These are phyloP conservation scores for Flaveria ramosissima DNA, from an alignment of 129 eudicot species.

Conservation along the genomic window DNA sequence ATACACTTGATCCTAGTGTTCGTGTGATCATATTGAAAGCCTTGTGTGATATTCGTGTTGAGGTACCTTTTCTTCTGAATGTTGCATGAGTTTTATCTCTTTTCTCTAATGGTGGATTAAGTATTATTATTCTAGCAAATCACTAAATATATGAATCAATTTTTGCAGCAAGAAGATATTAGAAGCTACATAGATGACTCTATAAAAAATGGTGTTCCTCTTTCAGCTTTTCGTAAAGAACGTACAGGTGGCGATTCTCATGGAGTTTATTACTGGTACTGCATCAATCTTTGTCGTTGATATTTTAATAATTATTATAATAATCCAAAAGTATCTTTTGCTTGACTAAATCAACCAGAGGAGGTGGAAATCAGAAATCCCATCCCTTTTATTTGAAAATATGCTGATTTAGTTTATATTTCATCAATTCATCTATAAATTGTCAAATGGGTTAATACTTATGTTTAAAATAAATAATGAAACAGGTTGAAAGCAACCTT, in stretches of 20 bases:
- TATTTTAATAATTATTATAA: constrained; percentile 10
- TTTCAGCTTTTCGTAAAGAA: constrained; percentile 85
- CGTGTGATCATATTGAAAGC: constrained; percentile 93
- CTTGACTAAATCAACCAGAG: neutral
- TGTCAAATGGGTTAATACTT: neutral
- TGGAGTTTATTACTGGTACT: constrained; percentile 91
- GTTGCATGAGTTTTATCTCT: neutral
- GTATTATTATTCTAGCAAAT: constrained; percentile 1
- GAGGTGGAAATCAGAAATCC: neutral
- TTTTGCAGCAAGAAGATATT: constrained; percentile 95
- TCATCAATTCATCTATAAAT: neutral
- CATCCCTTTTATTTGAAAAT: neutral
- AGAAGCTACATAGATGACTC: constrained; percentile 76
- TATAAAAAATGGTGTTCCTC: constrained; percentile 74
- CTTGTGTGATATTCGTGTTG: constrained; percentile 95
- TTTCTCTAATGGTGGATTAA: neutral
- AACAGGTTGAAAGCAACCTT: neutral
- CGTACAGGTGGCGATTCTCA: constrained; percentile 94
- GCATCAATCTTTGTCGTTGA: constrained; percentile 11
- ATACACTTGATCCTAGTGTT: constrained; percentile 74
- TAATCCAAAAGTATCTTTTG: neutral
- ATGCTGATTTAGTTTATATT: neutral
- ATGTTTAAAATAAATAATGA: neutral
- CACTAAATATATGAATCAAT: constrained; percentile 19
- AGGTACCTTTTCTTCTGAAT: constrained; percentile 47